Base-by-base conservation (phyloP, 2,329 filamentous ascomycete genomes). In the Coleophoma eucalyptorum region DNA sequence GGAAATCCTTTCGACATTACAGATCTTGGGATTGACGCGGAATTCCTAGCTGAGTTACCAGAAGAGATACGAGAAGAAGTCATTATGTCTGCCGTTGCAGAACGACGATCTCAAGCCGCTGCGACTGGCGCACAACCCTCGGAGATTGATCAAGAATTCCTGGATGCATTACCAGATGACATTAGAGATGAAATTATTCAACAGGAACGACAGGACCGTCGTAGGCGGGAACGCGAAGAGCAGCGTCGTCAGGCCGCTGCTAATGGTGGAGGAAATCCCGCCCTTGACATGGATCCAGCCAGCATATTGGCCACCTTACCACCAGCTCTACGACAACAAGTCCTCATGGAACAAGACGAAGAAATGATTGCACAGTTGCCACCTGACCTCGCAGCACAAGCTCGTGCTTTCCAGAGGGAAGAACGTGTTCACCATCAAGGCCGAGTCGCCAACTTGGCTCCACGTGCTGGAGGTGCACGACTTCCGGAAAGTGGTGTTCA, bases 31-130 rank as follows among this genome's bases (percentile, higher is more conserved):
- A 97, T 99, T 60, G 94, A 99, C 65, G 82, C 88, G 15, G 92
- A 96, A 50, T 99, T 97, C 69, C 81, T 99, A 6, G 90, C 94
- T 52, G 95, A 93, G n/a, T 74, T 99, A n/a, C 94, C 94, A 0
- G 94, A 99, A 61, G 95, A 99, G 54, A 85, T 97, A 65, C 82
- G 94, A 43, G 93, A 97, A 68, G 94, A 99, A 66, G 94, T 99
- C 45, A 89, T 99, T 57, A 90, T 95, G 67, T 86, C 92, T 55
- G 91, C 96, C 52, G 81, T 96, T 56, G 90, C 89, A 48, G 85
- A 90, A 57, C 83, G 93, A 58, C 84, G 93, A 55, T 87, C 87
- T 7, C 84, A 94, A 67, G 89, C 90, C 40, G 80, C 74, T 71
- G 83, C 79, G 50, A 78, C 81, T 21, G 81, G 83, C 16, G 89